These are phyloP conservation scores for Scheffersomyces stipitis DNA, from an alignment of 805 yeast species.

Conservation along the genomic window DNA sequence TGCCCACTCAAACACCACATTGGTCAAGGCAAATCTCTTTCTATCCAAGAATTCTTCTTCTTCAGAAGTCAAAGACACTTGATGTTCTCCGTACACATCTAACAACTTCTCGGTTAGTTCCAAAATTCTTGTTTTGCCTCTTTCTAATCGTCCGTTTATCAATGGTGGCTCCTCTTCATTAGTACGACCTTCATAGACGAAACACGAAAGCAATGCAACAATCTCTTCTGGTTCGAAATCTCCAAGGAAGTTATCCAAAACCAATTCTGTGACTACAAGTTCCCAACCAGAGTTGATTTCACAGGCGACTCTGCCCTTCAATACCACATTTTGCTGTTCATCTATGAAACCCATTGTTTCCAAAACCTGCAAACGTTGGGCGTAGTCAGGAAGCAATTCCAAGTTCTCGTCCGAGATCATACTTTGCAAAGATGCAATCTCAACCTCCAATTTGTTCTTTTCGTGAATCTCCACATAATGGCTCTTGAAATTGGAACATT, in stretches of 20 bases:
- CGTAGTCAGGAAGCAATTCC: slow-evolving; percentile 90
- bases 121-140: slow-evolving; percentile 62
- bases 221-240: slow-evolving; percentile 95
- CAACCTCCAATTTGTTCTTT: slow-evolving; percentile 44
- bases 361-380: slow-evolving; percentile 79
- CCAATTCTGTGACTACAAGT: slow-evolving; percentile 80
- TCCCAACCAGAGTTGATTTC: slow-evolving; percentile 93
- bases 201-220: slow-evolving; percentile 89
- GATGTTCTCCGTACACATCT: slow-evolving; percentile 60
- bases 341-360: slow-evolving; percentile 82
- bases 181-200: slow-evolving; percentile 85
- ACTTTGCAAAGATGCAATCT: slow-evolving; percentile 56
- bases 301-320: slow-evolving; percentile 93
- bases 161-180: slow-evolving; percentile 62
- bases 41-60: slow-evolving; percentile 82
- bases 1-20: slow-evolving; percentile 98
- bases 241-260: slow-evolving; percentile 87
- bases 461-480: slow-evolving; percentile 48
- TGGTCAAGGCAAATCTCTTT: slow-evolving; percentile 85
- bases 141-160: slow-evolving; percentile 78
- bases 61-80: slow-evolving; percentile 75
- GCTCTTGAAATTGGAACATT: slow-evolving; percentile 43
- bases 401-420: slow-evolving; percentile 83
- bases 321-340: slow-evolving; percentile 65
- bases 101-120: slow-evolving; percentile 67